These are phyloP conservation scores for Pisolithus albus DNA, from an alignment of 768 basidiomycete genomes.

Conservation along the genomic window DNA sequence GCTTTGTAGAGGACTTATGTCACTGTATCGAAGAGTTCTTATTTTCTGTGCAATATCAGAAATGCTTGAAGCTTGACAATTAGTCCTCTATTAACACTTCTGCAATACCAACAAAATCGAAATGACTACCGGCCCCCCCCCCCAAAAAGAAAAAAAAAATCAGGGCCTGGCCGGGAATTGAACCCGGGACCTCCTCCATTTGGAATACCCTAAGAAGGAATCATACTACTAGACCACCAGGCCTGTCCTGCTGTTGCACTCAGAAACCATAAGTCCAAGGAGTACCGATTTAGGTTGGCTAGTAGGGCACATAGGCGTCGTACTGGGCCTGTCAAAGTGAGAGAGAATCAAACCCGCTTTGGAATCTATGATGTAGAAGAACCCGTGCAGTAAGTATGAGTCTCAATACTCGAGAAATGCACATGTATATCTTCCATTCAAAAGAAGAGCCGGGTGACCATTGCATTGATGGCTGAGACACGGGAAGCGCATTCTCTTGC, in stretches of 20 bases:
- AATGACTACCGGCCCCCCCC: too few species aligned
- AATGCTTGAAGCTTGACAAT: too few species aligned
- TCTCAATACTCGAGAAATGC: too few species aligned
- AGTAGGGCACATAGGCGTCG: not conserved
- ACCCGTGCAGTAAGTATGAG: too few species aligned
- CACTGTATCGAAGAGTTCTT: not conserved
- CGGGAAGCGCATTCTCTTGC: conserved; percentile 23
- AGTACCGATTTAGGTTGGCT: not conserved
- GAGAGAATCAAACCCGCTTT: too few species aligned
- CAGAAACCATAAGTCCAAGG: not conserved
- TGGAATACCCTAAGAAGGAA: conserved; percentile 31
- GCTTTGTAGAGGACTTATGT: not conserved
- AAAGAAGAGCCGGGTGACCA: too few species aligned
- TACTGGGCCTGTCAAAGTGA: too few species aligned
- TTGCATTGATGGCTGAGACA: conserved; percentile 25
- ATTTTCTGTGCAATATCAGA: not conserved
- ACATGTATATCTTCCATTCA: too few species aligned
- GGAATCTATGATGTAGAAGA: too few species aligned
- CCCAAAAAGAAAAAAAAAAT: conserved; percentile 1
- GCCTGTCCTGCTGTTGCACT: conserved; percentile 7
- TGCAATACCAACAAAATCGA: not conserved
- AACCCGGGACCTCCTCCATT: conserved; percentile 69
- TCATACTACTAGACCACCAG: conserved; percentile 39
- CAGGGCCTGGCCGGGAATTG: conserved; percentile 72
- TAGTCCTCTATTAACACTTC: too few species aligned